Evolutionary conservation across 2,329 filamentous ascomycete genomes (phyloP), one percentile per base, ranked within the genome.

Genomic region (Microcyclospora tardicrescens): DNA sequence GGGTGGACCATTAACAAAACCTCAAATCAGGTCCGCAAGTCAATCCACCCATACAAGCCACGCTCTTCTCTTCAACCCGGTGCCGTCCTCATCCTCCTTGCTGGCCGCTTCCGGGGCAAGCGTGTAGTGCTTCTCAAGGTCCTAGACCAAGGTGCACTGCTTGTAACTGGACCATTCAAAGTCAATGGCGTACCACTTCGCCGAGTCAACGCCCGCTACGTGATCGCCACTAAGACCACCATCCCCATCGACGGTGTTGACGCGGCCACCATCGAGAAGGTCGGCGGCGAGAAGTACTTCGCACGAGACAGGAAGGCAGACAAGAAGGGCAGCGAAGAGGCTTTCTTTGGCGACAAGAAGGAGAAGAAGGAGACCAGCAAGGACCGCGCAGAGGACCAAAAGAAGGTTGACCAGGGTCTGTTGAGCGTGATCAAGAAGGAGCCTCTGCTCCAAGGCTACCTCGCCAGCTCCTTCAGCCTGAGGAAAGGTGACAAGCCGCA

Each of bases 161-260:
- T 98, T 67, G 86, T 98, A 61, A 98, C 91, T 65, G 91, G 91
- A 61, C 91, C 91, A 66, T 98, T 96, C 84, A 98, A 96, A 82
- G 82, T 98, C 74, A 98, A 98, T 75, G 91, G 91, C 69, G 91
- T 98, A 54, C 91, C 91, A 58, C 81, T 98, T 63, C 82, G 91
- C 72, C 79, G 74, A 68, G 84, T 93, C 66, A 93, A 93, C 74
- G 75, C 84, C 65, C 81, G 84, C 70, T 93, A 91, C 71, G 84
- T 93, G 64, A 93, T 93, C 66, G 84, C 84, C 63, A 93, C 84
- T 61, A 85, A 81, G 60, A 79, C 80, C 65, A 84, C 81, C 70
- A 75, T 93, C 62, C 81, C 89, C 65, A 68, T 98, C 61, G 72
- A 74, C 54, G 84, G 85, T 61, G 71, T 98, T 58, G 89, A 96